These are phyloP conservation scores for Annulohypoxylon stygium DNA, from an alignment of 495 filamentous ascomycete genomes.

Conservation along the genomic window DNA sequence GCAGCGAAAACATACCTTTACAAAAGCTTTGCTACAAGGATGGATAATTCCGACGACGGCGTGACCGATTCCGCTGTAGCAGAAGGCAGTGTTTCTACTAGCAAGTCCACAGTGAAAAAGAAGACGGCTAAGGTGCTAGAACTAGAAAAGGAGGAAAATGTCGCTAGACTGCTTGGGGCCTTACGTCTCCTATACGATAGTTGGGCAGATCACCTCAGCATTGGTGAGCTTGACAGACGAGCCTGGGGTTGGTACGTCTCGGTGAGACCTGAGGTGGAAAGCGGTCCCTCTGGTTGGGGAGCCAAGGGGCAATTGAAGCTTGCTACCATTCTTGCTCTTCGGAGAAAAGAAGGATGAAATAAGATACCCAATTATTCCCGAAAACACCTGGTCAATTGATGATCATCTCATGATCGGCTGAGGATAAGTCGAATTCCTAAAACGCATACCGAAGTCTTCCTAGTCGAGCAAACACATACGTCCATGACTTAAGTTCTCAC, in stretches of 20 bases:
- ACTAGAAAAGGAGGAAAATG: constrained; percentile 73
- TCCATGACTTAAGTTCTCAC: neutral
- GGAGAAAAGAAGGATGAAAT: constrained; percentile 54
- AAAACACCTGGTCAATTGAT: neutral
- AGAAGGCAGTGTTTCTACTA: constrained; percentile 10
- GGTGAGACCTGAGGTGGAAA: constrained; percentile 78
- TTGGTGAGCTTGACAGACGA: constrained; percentile 75
- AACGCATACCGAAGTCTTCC: neutral
- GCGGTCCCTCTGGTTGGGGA: constrained; percentile 82
- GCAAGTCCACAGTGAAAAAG: constrained; percentile 50
- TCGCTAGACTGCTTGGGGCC: constrained; percentile 73
- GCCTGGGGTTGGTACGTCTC: constrained; percentile 86
- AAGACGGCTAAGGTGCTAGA: constrained; percentile 60
- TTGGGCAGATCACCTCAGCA: constrained; percentile 70
- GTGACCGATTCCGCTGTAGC: neutral
- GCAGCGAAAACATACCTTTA: constrained; percentile 71
- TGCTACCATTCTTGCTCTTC: constrained; percentile 72
- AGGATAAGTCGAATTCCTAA: constrained; percentile 5
- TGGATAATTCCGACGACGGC: constrained; percentile 20
- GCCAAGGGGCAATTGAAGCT: constrained; percentile 79
- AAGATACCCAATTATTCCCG: constrained; percentile 15
- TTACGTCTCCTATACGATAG: constrained; percentile 77
- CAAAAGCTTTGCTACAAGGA: constrained; percentile 66
- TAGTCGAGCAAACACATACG: neutral
- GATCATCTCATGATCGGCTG: neutral